Percentiles rank a stretch among this genome's conserved stretches.
Evolutionary conservation across 2,329 filamentous ascomycete genomes (phyloP).

Genomic region (Graphium sp.): DNA sequence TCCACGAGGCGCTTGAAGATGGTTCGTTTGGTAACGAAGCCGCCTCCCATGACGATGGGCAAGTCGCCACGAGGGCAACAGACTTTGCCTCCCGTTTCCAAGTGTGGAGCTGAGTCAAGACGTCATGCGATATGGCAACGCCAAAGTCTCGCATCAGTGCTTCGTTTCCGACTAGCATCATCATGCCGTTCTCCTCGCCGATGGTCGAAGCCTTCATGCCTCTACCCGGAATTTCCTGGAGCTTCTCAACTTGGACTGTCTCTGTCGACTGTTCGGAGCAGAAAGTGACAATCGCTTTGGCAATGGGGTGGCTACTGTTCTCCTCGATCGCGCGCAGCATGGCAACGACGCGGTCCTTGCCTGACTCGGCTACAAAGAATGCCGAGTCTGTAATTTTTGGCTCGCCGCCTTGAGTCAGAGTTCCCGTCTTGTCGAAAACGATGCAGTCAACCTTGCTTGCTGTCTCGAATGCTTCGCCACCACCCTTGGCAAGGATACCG

Average conservation of each 20-base stretch:
- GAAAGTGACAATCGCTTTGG: conserved; percentile 49
- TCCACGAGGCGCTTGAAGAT: conserved; percentile 16
- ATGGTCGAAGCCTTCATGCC: conserved; percentile 40
- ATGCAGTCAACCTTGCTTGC: conserved; percentile 63
- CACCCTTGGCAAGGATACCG: conserved; percentile 70
- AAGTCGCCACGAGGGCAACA: conserved; percentile 39
- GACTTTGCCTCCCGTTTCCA: conserved; percentile 52
- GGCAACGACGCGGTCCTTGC: conserved; percentile 22
- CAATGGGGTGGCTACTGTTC: conserved; percentile 59
- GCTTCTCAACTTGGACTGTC: conserved; percentile 16
- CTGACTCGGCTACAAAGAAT: conserved; percentile 15
- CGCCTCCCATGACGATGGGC: too few relatives aligned
- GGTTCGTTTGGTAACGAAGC: too few relatives aligned
- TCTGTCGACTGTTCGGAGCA: conserved; percentile 24
- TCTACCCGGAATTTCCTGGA: conserved; percentile 55
- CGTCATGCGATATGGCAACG: conserved; percentile 18
- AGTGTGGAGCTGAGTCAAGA: conserved; percentile 20
- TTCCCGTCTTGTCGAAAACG: conserved; percentile 82
- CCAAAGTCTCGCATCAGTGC: conserved; percentile 38
- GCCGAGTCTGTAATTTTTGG: conserved; percentile 46
- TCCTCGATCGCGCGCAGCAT: conserved; percentile 47
- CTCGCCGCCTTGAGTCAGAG: conserved; percentile 57
- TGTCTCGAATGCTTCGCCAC: conserved; percentile 74
- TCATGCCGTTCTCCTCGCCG: conserved; percentile 16
- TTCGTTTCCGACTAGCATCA: conserved; percentile 58